Evolutionary conservation across 1,139 yeast genomes (phyloP).

Genomic region (Pichia sp.): DNA sequence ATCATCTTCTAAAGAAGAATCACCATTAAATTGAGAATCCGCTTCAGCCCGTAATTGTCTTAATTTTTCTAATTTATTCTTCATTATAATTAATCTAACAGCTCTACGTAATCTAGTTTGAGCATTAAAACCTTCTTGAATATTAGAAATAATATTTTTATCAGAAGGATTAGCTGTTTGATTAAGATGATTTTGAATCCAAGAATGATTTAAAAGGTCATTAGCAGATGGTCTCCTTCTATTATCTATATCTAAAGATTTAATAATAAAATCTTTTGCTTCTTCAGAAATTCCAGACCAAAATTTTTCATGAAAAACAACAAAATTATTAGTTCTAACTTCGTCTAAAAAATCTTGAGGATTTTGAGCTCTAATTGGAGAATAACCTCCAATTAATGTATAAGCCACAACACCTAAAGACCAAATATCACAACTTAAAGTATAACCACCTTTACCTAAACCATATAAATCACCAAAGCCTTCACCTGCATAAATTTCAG

Average conservation of each 20-base stretch:
- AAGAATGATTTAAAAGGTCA: constrained; percentile 68
- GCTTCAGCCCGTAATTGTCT: constrained; percentile 24
- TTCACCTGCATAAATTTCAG: constrained; percentile 48
- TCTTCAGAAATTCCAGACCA: constrained; percentile 74
- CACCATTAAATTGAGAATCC: background rate
- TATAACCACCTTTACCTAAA: constrained; percentile 52
- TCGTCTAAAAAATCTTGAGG: constrained; percentile 76
- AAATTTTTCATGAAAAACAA: constrained; percentile 78
- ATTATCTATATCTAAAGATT: constrained; percentile 78
- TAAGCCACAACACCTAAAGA: constrained; percentile 68
- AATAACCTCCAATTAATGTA: constrained; percentile 84
- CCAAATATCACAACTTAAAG: constrained; percentile 55
- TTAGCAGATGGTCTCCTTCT: constrained; percentile 74
- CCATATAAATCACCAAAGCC: constrained; percentile 34
- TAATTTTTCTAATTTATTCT: constrained; percentile 26
- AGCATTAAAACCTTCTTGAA: constrained; percentile 74
- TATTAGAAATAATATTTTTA: constrained; percentile 31
- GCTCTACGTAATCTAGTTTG: constrained; percentile 81
- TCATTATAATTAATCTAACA: constrained; percentile 35
- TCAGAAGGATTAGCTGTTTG: constrained; percentile 9
- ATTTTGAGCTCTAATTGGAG: constrained; percentile 84
- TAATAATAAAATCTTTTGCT: constrained; percentile 75
- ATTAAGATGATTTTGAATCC: constrained; percentile 55
- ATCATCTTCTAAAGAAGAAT: constrained; percentile 15
- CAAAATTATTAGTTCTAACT: constrained; percentile 61